A percentile compares a stretch with the other conserved stretches of the same genome.
Evolutionary conservation across 345 rosid genomes (phyloP).

Genomic region (Salix udensis): DNA sequence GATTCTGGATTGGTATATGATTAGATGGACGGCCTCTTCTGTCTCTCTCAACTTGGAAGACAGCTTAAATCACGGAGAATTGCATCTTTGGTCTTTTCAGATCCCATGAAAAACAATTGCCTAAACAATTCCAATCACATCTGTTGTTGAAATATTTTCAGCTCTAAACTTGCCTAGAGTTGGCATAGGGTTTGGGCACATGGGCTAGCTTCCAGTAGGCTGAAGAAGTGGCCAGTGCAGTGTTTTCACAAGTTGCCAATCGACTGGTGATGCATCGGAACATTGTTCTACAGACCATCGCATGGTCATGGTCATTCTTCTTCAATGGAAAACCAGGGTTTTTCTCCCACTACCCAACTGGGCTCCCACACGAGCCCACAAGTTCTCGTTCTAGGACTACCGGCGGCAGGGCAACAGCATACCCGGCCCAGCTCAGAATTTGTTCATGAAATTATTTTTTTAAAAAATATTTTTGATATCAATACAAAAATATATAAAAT

Average conservation of each 20-base stretch:
- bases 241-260: background rate
- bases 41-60: background rate
- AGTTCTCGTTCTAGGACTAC: background rate
- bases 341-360: background rate
- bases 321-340: background rate
- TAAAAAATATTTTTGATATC: too few relatives aligned
- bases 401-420: background rate
- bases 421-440: background rate
- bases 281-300: background rate
- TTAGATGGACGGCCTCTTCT: background rate
- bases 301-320: background rate
- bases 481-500: too few relatives aligned
- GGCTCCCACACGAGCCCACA: background rate
- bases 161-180: background rate
- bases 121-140: background rate
- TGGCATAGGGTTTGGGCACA: background rate
- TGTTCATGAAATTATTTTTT: background rate
- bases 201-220: background rate
- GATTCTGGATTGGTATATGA: slow-evolving; percentile 3
- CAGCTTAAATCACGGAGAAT: slow-evolving; percentile 14
- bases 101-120: background rate
- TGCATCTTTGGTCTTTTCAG: slow-evolving; percentile 1
- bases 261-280: background rate
- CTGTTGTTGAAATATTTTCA: too few relatives aligned
- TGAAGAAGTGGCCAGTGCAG: background rate